These are phyloP conservation scores for Boletales sp. DNA, from an alignment of 768 basidiomycete species.

Conservation along the genomic window DNA sequence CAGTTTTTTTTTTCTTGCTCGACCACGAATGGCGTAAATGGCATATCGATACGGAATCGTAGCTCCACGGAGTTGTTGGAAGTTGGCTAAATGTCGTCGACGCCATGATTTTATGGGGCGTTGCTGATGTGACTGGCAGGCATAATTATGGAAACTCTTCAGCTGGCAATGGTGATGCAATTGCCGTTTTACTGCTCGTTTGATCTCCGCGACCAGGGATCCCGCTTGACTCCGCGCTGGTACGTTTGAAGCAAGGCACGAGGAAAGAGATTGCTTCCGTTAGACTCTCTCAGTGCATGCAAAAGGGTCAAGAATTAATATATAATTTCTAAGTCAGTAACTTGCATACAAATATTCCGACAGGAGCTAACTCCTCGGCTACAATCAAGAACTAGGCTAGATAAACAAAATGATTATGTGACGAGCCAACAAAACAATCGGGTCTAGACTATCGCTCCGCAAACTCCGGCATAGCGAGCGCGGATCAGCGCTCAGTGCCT, in stretches of 20 bases:
- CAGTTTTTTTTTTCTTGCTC: background rate
- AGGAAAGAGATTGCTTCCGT: conserved; percentile 26
- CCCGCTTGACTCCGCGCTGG: conserved; percentile 5
- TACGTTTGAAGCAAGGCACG: conserved; percentile 10
- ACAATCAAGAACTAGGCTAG: conserved; percentile 25
- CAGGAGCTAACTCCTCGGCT: conserved; percentile 23
- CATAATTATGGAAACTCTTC: background rate
- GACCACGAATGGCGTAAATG: conserved; percentile 1
- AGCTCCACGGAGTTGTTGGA: conserved; percentile 27
- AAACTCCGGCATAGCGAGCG: background rate
- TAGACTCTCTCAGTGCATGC: conserved; percentile 22
- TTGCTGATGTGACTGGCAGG: conserved; percentile 3
- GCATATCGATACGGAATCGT: background rate
- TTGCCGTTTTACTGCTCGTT: conserved; percentile 9
- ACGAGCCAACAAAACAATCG: conserved; percentile 10
- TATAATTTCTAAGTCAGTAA: conserved; percentile 3
- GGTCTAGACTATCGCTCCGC: conserved; percentile 12
- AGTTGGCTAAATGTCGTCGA: conserved; percentile 1
- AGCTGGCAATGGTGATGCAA: conserved; percentile 2
- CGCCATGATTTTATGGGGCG: conserved; percentile 1
- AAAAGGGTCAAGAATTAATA: conserved; percentile 10
- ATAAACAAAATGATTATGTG: conserved; percentile 21
- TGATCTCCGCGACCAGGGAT: conserved; percentile 29
- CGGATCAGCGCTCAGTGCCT: conserved; percentile 17
- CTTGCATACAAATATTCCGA: conserved; percentile 16